These are phyloP conservation scores for Sporisorium exsertum DNA, from an alignment of 1,284 basidiomycete species.

Conservation along the genomic window DNA sequence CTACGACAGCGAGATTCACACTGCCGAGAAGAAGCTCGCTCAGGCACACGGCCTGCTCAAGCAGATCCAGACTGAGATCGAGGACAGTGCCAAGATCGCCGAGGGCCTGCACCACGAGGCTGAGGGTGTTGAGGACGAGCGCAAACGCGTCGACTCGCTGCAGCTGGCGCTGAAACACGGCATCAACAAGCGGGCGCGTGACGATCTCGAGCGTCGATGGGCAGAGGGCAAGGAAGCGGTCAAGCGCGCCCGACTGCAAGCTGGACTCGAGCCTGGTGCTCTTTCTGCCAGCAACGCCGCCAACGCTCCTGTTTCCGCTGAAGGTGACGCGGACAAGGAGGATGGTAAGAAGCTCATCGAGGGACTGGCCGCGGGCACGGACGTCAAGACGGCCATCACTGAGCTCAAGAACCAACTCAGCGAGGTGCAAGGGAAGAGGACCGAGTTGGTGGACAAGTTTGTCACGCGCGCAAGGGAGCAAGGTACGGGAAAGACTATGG, in stretches of 20 bases:
- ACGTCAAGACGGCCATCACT: conserved; percentile 41
- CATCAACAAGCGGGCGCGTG: conserved; percentile 81
- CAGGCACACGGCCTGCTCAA: conserved; percentile 89
- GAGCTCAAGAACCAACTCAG: conserved; percentile 49
- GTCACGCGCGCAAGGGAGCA: conserved; percentile 54
- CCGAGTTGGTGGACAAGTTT: conserved; percentile 48
- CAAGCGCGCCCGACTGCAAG: conserved; percentile 51
- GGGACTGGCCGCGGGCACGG: conserved; percentile 22
- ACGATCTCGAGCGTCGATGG: conserved; percentile 57
- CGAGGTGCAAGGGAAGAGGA: conserved; percentile 42
- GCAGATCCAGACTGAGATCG: conserved; percentile 91
- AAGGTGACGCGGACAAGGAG: neutral
- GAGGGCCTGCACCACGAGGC: conserved; percentile 75
- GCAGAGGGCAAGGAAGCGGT: conserved; percentile 46
- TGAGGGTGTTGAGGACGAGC: conserved; percentile 78
- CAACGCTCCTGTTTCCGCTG: conserved; percentile 10
- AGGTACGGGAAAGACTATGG: conserved; percentile 64
- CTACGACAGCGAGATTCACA: conserved; percentile 90
- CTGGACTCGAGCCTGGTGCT: conserved; percentile 36
- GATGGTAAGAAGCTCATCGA: conserved; percentile 26
- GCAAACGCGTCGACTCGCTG: conserved; percentile 75
- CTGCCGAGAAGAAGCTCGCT: conserved; percentile 89
- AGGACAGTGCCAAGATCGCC: conserved; percentile 84
- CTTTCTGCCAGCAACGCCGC: conserved; percentile 32
- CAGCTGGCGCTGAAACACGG: conserved; percentile 79